A percentile compares a stretch with the other conserved stretches of the same genome.
Conservation (phyloP, 169 alveolate genomes). For the Plasmodium cynomolgi region DNA sequence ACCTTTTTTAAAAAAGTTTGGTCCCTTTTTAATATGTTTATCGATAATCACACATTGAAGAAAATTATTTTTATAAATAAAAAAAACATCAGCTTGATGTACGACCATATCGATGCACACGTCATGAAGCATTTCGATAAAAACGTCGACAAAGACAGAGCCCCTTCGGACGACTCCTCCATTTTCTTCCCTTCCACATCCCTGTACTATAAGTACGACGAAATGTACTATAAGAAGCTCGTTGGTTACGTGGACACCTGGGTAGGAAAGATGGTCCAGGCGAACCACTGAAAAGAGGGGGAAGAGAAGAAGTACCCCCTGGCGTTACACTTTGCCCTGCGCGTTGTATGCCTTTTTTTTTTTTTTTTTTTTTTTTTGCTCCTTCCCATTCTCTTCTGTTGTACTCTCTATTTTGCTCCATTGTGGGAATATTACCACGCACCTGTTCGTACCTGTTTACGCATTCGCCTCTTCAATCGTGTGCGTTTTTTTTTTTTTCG, state of each 20-base stretch:
- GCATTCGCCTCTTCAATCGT: background rate
- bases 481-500: background rate
- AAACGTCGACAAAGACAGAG: background rate
- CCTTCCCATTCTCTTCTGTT: background rate
- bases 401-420: too few species aligned
- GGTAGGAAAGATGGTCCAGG: conserved; percentile 28
- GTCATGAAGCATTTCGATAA: conserved; percentile 58
- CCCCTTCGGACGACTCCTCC: background rate
- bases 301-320: background rate
- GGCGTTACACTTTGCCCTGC: background rate
- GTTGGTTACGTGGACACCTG: conserved; percentile 23
- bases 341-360: background rate
- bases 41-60: conserved; percentile 71
- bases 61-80: conserved; percentile 66
- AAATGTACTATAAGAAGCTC: conserved; percentile 22
- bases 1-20: conserved; percentile 64
- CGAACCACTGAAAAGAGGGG: background rate
- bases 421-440: too few species aligned
- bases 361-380: conserved; percentile 9
- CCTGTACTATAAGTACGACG: conserved; percentile 65
- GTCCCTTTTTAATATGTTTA: conserved; percentile 65
- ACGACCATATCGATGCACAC: conserved; percentile 32
- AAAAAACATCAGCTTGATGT: conserved; percentile 64
- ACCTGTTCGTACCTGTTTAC: background rate
- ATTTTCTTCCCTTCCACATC: conserved; percentile 61